These are phyloP conservation scores for Podaxis mareebaensis DNA, from an alignment of 768 basidiomycete species.

Conservation along the genomic window DNA sequence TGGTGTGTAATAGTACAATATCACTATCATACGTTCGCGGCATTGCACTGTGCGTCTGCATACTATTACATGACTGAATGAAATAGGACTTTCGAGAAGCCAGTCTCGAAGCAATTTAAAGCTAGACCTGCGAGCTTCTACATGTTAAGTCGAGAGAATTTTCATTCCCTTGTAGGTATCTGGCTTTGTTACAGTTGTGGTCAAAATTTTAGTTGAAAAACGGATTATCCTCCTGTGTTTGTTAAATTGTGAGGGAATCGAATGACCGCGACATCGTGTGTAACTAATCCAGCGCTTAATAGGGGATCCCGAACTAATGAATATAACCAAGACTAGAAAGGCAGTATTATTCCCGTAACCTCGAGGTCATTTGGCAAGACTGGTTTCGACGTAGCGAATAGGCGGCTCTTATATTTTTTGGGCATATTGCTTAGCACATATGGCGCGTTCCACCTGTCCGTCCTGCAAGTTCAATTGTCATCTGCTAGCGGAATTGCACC, in stretches of 20 bases:
- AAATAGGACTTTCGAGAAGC: too few relatives aligned
- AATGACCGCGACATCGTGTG: not conserved
- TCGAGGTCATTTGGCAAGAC: not conserved
- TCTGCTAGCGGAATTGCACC: not conserved
- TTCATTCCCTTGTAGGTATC: too few relatives aligned
- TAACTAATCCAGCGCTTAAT: not conserved
- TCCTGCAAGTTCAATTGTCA: not conserved
- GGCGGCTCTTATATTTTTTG: not conserved
- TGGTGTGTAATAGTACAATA: not conserved
- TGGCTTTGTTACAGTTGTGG: not conserved
- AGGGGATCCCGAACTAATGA: conserved; percentile 6
- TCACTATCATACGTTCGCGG: not conserved
- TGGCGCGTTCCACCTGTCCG: not conserved
- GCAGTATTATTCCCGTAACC: conserved; percentile 13
- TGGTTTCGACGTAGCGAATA: not conserved
- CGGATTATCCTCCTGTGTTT: not conserved
- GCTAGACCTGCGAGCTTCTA: too few relatives aligned
- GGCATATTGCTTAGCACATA: conserved; percentile 10
- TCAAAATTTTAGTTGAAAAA: not conserved
- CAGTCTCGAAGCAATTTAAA: too few relatives aligned
- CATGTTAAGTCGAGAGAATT: too few relatives aligned
- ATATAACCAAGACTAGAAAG: conserved; percentile 7
- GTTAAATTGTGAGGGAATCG: not conserved
- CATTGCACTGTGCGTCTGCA: not conserved
- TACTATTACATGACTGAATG: not conserved